phyloP scores from a whole-genome alignment of 2,329 filamentous ascomycete species.

The Verticillium dahliae region DNA sequence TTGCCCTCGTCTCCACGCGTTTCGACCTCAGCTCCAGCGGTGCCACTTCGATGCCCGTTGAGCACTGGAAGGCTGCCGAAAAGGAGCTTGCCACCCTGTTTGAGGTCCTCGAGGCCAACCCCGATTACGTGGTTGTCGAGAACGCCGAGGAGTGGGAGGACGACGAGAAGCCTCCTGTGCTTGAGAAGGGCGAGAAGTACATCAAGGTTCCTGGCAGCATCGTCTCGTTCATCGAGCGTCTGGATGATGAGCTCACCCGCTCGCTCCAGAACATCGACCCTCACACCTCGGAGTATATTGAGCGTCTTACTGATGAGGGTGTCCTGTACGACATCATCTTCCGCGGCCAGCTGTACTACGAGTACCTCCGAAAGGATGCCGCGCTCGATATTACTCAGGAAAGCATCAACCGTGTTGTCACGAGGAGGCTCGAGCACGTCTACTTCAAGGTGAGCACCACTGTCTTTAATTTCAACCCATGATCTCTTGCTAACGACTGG shows the following conservation, averaged over 20 bases:
- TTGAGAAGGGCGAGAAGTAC: constrained; percentile 67
- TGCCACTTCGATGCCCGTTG: constrained; percentile 78
- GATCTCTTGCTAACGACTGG: constrained; percentile 12
- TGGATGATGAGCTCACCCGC: constrained; percentile 94
- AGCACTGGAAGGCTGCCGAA: constrained; percentile 95
- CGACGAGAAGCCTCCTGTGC: constrained; percentile 82
- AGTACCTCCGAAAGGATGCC: constrained; percentile 65
- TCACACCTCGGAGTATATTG: constrained; percentile 97
- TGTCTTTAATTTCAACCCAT: neutral
- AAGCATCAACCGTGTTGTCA: constrained; percentile 83
- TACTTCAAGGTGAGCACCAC: constrained; percentile 78
- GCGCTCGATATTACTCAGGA: constrained; percentile 74
- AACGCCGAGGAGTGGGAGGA: constrained; percentile 98
- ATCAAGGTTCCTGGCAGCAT: constrained; percentile 91
- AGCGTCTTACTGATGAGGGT: constrained; percentile 85
- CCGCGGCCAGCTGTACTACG: constrained; percentile 81
- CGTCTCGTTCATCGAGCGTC: constrained; percentile 87
- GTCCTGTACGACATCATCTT: constrained; percentile 89
- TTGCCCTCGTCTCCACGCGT: constrained; percentile 85
- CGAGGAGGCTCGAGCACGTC: constrained; percentile 90
- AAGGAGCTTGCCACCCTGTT: constrained; percentile 77
- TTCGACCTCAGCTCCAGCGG: constrained; percentile 84
- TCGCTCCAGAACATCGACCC: constrained; percentile 98
- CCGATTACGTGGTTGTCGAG: constrained; percentile 80
- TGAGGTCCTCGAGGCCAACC: constrained; percentile 69